These are phyloP conservation scores for Candida sp. DNA, from an alignment of 1,139 yeast genomes.

Conservation along the genomic window DNA sequence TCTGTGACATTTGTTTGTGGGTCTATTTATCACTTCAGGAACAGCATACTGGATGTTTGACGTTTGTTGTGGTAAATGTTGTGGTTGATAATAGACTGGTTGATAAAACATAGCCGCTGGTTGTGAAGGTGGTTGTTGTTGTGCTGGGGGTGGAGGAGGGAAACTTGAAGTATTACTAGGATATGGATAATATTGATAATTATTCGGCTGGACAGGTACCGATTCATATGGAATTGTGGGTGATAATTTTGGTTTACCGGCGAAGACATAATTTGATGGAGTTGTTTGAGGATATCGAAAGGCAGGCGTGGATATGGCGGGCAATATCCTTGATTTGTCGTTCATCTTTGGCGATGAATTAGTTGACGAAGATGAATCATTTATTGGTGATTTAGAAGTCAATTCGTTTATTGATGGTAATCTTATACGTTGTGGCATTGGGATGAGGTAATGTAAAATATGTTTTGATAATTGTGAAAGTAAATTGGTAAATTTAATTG, in stretches of 20 bases:
- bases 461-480: background rate
- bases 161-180: background rate
- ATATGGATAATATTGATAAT: slow-evolving; percentile 10
- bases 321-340: slow-evolving; percentile 5
- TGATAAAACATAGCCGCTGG: slow-evolving; percentile 8
- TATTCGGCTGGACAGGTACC: slow-evolving; percentile 9
- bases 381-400: slow-evolving; percentile 13
- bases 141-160: slow-evolving; percentile 4
- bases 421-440: slow-evolving; percentile 11
- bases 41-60: slow-evolving; percentile 16
- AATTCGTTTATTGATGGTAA: slow-evolving; percentile 36
- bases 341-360: slow-evolving; percentile 6
- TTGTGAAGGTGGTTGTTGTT: slow-evolving; percentile 6
- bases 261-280: slow-evolving; percentile 13
- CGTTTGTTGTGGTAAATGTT: slow-evolving; percentile 5
- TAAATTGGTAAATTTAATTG: background rate
- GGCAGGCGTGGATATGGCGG: slow-evolving; percentile 6
- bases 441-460: background rate
- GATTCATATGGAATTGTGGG: slow-evolving; percentile 9
- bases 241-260: slow-evolving; percentile 9
- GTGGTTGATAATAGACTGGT: slow-evolving; percentile 12
- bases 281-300: slow-evolving; percentile 13
- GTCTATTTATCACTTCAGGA: slow-evolving; percentile 37
- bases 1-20: slow-evolving; percentile 33
- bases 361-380: slow-evolving; percentile 1